Evolutionary conservation across 2,329 filamentous ascomycete species (phyloP), one percentile per base, ranked within the genome.

Genomic region (Paracorniculantispora psalliotae): DNA sequence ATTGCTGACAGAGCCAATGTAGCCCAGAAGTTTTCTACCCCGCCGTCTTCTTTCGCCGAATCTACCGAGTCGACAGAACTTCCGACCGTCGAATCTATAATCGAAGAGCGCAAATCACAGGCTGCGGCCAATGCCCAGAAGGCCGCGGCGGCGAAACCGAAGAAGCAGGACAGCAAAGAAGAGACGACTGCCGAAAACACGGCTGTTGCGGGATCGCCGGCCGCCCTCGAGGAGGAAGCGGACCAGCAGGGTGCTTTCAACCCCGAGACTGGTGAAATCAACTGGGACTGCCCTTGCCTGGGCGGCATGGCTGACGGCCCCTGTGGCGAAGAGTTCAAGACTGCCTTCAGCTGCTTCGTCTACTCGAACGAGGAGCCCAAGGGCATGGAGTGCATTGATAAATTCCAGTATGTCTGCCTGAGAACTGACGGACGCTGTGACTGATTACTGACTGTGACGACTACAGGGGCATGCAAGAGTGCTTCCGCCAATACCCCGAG

Each of bases 311-410:
- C 94, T 8, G 78, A 96, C 70, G 94, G 94, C 0, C 94, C 94
- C 57, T 99, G 94, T 72, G 94, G 94, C 50, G 91, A 96, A 72
- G 87, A 97, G 69, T 99, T 99, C 83, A 92, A 88, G 79, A 87
- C 87, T 25, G 94, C 94, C 0, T 99, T 99, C 69, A 96, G 92
- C 83, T 99, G 94, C 78, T 99, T 99, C 69, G 92, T 99, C n/a
- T 94, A 88, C 77, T 96, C 91, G 3, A 86, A 85, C 44, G 91
- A 96, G 72, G 94, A 99, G 72, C 92, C 92, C 37, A 99, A 99
- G 85, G 93, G 93, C 54, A 93, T 96, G 79, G 92, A 97, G 72
- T 97, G 92, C 77, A 94, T 97, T 70, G 92, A 96, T 28, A 96
- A 94, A 78, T 97, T 97, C 82, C 92, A 96, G 91, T 94, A 81